Evolutionary conservation across 805 yeast species (phyloP).

Genomic region (Yarrowia osloensis): DNA sequence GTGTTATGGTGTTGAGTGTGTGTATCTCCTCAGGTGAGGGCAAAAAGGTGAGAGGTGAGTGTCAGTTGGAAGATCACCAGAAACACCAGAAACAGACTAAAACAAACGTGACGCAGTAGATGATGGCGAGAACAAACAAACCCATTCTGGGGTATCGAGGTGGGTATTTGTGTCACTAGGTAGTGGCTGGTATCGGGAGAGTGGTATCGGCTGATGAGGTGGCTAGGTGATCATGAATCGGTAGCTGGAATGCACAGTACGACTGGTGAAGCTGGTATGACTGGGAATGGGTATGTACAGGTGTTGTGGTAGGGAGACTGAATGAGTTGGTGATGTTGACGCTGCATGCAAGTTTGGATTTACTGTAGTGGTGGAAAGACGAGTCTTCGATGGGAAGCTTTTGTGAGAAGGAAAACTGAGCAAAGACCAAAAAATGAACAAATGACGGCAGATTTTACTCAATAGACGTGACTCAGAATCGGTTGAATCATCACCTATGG

Average conservation of each 20-base stretch:
- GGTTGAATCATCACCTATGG: too few species aligned
- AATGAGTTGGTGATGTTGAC: not conserved
- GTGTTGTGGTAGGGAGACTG: too few species aligned
- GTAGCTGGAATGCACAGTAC: not conserved
- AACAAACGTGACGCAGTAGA: not conserved
- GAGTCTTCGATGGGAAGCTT: too few species aligned
- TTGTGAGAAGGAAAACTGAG: too few species aligned
- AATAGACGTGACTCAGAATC: too few species aligned
- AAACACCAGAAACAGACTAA: not conserved
- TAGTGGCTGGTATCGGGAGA: not conserved
- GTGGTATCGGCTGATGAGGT: not conserved
- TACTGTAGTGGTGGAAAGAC: too few species aligned
- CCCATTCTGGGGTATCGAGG: not conserved
- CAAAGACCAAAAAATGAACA: not conserved
- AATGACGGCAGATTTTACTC: too few species aligned
- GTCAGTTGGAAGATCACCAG: not conserved
- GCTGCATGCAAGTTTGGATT: too few species aligned
- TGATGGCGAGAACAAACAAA: not conserved
- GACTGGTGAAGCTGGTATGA: too few species aligned
- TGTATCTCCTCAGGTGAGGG: not conserved
- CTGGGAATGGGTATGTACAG: too few species aligned
- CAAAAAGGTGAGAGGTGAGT: not conserved
- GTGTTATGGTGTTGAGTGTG: not conserved
- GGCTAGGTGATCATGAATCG: not conserved
- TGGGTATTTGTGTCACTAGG: not conserved